Evolutionary conservation across 148 eudicot species (phyloP), one percentile per base, ranked within the genome.

Genomic region (Vaccinium darrowii): DNA sequence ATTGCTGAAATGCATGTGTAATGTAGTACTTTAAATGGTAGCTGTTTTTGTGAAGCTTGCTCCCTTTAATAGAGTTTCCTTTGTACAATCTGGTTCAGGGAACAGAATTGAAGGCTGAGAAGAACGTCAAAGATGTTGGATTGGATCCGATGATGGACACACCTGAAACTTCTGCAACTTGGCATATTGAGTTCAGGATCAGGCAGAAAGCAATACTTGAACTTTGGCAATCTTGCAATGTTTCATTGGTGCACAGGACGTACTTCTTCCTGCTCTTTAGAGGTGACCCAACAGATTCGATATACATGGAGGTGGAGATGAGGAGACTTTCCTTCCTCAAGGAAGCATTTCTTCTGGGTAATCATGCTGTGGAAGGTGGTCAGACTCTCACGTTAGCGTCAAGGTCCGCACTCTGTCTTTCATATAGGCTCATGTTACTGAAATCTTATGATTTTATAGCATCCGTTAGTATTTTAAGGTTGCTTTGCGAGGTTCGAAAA

Each of bases 251-350:
- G 84, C 98, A 97, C 85, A 90, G 99, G 85, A 97, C 99, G 78
- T 97, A 97, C 89, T 97, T 97, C 89, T 89, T 95, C 91, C 89
- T 97, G 86, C 93, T 97, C 15, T 92, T 97, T 78, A 92, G 88
- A 81, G 98, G 95, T 33, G 98, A 97, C 78, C 92, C 92, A n/a
- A 88, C 88, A 13, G 99, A 97, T 90, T 94, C 98, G 76, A 93
- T 97, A 86, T 97, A 97, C 87, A 88, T 97, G 88, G 99, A 95
- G 90, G 99, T 97, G 18, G 99, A 97, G 90, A 84, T 92, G 21
- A 92, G 98, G 88, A 91, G 98, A 90, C 95, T 97, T 54, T 89
- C 93, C 69, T 97, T 94, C 87, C 94, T 97, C 49, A 94, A 90
- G 88, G 96, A 95, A 69, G 90, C 95, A 80, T 89, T 94, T 88